Base-by-base conservation (phyloP, 768 basidiomycete species). In the Termitomyces sp. region DNA sequence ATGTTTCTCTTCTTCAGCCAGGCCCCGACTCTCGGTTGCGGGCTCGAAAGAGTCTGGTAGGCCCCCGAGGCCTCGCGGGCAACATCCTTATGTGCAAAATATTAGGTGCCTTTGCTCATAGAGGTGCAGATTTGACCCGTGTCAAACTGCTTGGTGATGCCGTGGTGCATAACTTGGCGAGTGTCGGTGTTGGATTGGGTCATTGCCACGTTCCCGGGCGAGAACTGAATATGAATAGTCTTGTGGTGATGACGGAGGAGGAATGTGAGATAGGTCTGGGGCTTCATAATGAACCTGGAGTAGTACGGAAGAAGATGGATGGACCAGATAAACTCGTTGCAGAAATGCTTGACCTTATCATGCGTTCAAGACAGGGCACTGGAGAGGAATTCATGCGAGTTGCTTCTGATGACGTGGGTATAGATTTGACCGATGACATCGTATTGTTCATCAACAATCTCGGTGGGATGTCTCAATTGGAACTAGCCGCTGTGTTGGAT, bases 141-240 rank as follows among this genome's bases (percentile, higher is more conserved):
- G 69, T 79, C 17, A 76, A 73, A 57, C 57, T 57, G 37, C 68
- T 74, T 17, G 79, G 78, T 12, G 75, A 71, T 61, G 70, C 70
- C 4, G 73, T 73, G 4, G 76, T 75, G 25, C 59, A 63, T 15
- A 70, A 72, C 56, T 59, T 77, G 10, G 67, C 69, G 4, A 76
- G 76, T 58, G 67, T 79, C 2, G 77, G 77, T 4, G 73, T 76
- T 32, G 80, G 81, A 5, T 69, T 86, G 34, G 84, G 79, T 36
- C 85, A 86, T 63, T 84, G 83, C 59, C 83, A 85, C 63, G 79
- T 86, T 37, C 85, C 83, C n/a, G 82, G 83, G 20, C 66, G 79
- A 17, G 62, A 63, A 15, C 71, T 74, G 17, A 57, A 72, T 5
- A 43, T 32, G 37, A 61, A 53, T 5, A 60, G 60, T 8, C 46